These are phyloP conservation scores for Epichloe elymi DNA, from an alignment of 2,329 filamentous ascomycete genomes.

Conservation along the genomic window DNA sequence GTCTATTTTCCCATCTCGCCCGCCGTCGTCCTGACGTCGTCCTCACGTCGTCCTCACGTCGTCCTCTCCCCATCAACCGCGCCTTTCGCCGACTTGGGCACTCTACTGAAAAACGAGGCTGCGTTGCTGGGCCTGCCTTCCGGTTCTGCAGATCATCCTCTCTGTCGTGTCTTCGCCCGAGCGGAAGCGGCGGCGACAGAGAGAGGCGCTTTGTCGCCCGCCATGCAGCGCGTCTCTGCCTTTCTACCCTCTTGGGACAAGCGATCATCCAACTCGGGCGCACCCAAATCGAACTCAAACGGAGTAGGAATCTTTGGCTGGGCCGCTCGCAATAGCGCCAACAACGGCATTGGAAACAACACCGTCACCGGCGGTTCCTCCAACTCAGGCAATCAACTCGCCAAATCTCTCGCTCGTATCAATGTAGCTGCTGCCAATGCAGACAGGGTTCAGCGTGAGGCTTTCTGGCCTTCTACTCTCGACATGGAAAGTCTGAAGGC, in stretches of 20 bases:
- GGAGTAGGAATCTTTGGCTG: constrained; percentile 26
- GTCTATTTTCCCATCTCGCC: background rate
- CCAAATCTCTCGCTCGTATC: constrained; percentile 18
- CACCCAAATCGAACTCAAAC: constrained; percentile 12
- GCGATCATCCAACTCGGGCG: constrained; percentile 22
- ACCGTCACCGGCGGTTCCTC: background rate
- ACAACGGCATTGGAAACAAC: constrained; percentile 10
- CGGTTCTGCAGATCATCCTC: constrained; percentile 14
- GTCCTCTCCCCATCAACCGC: background rate
- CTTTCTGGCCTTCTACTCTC: constrained; percentile 74
- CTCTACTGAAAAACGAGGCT: constrained; percentile 4
- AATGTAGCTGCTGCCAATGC: constrained; percentile 22
- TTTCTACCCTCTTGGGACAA: constrained; percentile 33
- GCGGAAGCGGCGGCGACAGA: constrained; percentile 21
- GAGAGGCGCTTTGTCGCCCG: constrained; percentile 21
- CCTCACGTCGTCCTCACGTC: background rate
- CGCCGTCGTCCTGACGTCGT: background rate
- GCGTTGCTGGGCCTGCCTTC: constrained; percentile 9
- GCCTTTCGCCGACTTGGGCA: background rate
- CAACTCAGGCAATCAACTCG: background rate
- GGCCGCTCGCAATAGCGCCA: constrained; percentile 34
- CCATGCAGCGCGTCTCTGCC: constrained; percentile 31
- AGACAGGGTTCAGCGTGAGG: constrained; percentile 36
- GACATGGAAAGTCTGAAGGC: constrained; percentile 89
- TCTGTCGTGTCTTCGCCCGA: constrained; percentile 20